Evolutionary conservation across 306 rosid genomes (phyloP).

Genomic region (Pterocarpus santalinus): DNA sequence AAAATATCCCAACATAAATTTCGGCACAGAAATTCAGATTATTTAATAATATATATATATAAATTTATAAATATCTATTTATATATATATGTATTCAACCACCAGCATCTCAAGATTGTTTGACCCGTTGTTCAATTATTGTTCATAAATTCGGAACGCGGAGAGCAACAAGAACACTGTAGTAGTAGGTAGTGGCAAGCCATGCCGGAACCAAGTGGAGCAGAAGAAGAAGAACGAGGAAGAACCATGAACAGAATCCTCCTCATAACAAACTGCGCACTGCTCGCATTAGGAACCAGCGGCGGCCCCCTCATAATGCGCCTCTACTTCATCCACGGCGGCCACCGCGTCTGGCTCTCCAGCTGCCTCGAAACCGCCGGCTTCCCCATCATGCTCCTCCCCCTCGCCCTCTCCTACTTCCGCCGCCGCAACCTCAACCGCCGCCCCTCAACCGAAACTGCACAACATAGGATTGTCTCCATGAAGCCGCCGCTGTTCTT

Average conservation of each 20-base stretch:
- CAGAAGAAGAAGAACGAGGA: constrained; percentile 10
- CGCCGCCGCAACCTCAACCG: constrained; percentile 42
- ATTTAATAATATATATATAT: no score
- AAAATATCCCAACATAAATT: no score
- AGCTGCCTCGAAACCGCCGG: constrained; percentile 73
- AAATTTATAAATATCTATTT: no score
- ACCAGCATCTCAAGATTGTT: no score
- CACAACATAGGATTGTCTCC: constrained; percentile 4
- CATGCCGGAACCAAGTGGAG: constrained; percentile 27
- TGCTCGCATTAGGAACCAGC: constrained; percentile 57
- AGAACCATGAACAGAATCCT: constrained; percentile 46
- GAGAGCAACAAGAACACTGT: no score
- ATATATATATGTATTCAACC: no score
- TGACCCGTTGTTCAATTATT: no score
- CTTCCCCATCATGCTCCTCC: constrained; percentile 69
- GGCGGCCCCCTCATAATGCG: constrained; percentile 79
- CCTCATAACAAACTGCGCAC: constrained; percentile 55
- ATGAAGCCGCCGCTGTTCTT: constrained; percentile 57
- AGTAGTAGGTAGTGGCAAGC: neutral
- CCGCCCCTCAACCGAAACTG: neutral
- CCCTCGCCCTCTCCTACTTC: constrained; percentile 53
- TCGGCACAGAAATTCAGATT: no score
- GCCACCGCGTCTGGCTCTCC: constrained; percentile 77
- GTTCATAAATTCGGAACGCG: no score
- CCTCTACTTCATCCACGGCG: constrained; percentile 83